A percentile compares a stretch with the other conserved stretches of the same genome.
These are phyloP conservation scores for Cystobasidium sp. DNA, from an alignment of 1,284 basidiomycete genomes.

Conservation along the genomic window DNA sequence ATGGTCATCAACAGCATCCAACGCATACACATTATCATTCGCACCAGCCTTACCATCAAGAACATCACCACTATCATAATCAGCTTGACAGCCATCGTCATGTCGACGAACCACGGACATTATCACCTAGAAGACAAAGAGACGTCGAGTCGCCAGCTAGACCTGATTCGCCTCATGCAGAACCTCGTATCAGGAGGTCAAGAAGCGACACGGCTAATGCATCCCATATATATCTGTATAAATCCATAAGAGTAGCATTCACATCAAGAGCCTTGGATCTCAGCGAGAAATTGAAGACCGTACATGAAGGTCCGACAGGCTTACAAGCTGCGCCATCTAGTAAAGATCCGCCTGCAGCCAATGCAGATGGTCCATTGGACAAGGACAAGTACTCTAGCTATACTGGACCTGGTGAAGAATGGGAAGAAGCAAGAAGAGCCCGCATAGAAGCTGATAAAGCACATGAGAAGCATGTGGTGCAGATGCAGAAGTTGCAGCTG, in stretches of 20 bases:
- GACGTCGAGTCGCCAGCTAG: conserved; percentile 8
- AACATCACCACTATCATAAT: neutral
- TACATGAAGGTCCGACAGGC: conserved; percentile 48
- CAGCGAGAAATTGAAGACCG: conserved; percentile 48
- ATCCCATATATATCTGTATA: conserved; percentile 49
- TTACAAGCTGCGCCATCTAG: neutral
- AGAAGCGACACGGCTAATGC: conserved; percentile 5
- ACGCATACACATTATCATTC: neutral
- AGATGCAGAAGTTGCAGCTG: conserved; percentile 21
- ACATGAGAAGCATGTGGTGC: conserved; percentile 14
- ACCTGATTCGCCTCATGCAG: neutral
- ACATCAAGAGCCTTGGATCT: conserved; percentile 50
- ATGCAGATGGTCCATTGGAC: conserved; percentile 1
- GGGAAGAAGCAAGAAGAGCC: conserved; percentile 25
- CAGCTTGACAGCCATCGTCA: no score
- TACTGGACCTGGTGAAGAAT: conserved; percentile 35
- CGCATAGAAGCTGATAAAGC: conserved; percentile 23
- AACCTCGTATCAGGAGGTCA: conserved; percentile 20
- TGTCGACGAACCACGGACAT: neutral
- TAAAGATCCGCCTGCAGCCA: conserved; percentile 10
- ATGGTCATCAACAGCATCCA: conserved; percentile 2
- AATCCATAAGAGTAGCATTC: conserved; percentile 50
- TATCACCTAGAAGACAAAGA: conserved; percentile 1
- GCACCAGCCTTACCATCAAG: conserved; percentile 8
- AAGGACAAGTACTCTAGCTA: conserved; percentile 29